Percentiles rank a stretch among this genome's conserved stretches.
Conservation (phyloP, 2,329 filamentous ascomycete species). For the Calonectria pteridis region DNA sequence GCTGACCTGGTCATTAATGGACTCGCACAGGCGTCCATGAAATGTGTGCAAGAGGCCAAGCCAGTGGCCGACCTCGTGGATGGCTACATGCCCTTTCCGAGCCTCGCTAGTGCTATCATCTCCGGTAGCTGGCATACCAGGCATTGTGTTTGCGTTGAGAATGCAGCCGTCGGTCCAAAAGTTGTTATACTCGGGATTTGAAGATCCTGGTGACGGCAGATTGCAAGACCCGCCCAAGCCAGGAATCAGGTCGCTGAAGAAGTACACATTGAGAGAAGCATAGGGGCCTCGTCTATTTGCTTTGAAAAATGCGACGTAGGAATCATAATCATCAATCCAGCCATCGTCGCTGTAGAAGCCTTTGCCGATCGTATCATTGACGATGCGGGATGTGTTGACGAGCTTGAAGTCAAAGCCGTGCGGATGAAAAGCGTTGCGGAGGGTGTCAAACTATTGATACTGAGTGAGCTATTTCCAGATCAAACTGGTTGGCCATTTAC, state of each 20-base stretch:
- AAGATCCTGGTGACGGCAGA: conserved; percentile 10
- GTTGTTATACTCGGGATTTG: conserved; percentile 15
- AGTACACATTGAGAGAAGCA: conserved; percentile 21
- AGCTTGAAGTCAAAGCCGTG: background rate
- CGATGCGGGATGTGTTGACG: background rate
- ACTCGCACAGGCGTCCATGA: conserved; percentile 16
- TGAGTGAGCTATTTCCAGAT: background rate
- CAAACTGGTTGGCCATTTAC: background rate
- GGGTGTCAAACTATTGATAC: background rate
- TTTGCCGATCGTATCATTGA: background rate
- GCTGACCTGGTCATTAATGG: conserved; percentile 21
- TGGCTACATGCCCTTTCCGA: conserved; percentile 20
- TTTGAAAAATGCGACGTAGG: conserved; percentile 21
- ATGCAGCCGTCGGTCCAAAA: conserved; percentile 23
- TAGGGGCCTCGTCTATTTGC: conserved; percentile 15
- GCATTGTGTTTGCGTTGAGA: conserved; percentile 24
- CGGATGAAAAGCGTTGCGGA: background rate
- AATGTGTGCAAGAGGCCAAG: conserved; percentile 22
- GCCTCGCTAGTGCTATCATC: conserved; percentile 15
- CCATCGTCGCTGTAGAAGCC: conserved; percentile 6
- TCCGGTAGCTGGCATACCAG: conserved; percentile 17
- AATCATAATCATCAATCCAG: conserved; percentile 16
- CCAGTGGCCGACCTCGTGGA: conserved; percentile 20
- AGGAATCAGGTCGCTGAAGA: conserved; percentile 20
- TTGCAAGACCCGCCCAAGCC: conserved; percentile 19